Evolutionary conservation across 176 grass and related monocot species (phyloP), one percentile per base, ranked within the genome.

Genomic region (Coix lacrymajobi): DNA sequence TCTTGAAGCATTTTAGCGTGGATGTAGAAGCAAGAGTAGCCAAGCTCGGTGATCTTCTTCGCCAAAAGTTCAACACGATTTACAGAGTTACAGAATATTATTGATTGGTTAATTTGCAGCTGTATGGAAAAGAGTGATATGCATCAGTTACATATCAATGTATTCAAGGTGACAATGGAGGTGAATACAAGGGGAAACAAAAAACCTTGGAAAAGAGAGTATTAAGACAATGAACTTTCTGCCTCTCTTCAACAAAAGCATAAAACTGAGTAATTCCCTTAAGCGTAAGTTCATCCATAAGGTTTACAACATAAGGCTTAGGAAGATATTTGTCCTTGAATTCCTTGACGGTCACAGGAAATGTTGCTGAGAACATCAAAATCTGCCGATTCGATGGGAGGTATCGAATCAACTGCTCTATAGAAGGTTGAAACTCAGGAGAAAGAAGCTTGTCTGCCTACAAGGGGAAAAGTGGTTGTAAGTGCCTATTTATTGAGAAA

Each of bases 1-100:
- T 95, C 95, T 89, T 98, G 95, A 79, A 98, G 63, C 95, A 98
- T 98, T 90, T 98, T 98, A 60, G 95, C 95, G 80, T 98, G 95
- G 73, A 98, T 98, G 64, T 98, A 98, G 72, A 98, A 98, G 81
- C 95, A 98, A 25, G 95, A 98, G 71, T 98, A 98, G 58, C 92
- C 88, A 31, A 98, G 86, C 81, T 94, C 95, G 2, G 95, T 97
- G 70, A 97, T 97, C 83, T 97, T 97, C 92, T 94, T 97, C 3
- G 92, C 95, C 84, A 97, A 82, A 37, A 97, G 78, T 73, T 94
- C 95, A 62, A 97, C 95, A 80, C 95, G 95, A 75, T 97, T 97
- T 81, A 97, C 95, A 11, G 95, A 97, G 66, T 97, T 94, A 58
- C 92, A 97, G 79, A 97, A 94, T 85, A 97, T 97, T 85, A 97